Evolutionary conservation across 2,329 filamentous ascomycete genomes (phyloP), one percentile per base, ranked within the genome.

Genomic region (Cryphonectria naterciae): DNA sequence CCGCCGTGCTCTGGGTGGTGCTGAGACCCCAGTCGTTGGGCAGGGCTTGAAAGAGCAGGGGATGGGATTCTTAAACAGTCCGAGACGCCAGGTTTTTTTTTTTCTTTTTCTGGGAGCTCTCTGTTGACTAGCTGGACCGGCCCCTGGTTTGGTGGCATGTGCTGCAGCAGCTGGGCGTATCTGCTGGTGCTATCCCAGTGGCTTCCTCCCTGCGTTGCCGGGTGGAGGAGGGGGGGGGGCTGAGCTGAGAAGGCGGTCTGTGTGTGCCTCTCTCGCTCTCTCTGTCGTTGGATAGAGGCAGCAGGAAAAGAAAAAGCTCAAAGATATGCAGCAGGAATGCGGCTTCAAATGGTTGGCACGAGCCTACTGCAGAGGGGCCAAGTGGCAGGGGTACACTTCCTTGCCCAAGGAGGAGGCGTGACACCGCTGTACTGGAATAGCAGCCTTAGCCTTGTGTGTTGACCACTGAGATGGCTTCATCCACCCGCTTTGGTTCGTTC

Each of bases 311-410:
- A 70, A 60, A 54, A 69, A 19, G 43, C 17, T 6, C 7, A 5
- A 5, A 49, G 46, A 49, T 49, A 49, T 49, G 63, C 66, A 73
- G 69, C 71, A 71, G 71, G 62, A 73, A 72, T 70, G 70, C 72
- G 65, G 68, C 68, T 65, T 69, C 68, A 70, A 67, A 72, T 72
- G 70, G 70, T 71, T 70, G 72, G 70, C 70, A 69, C 64, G 70
- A 69, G 70, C 73, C 62, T 73, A 69, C 67, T 68, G 69, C 71
- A 71, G 63, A 32, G 32, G 68, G 61, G 65, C 70, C 68, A 65
- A 69, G 70, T 68, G 70, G 70, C 68, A 73, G 65, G 66, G 70
- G 58, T 70, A 63, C 66, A 68, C 60, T 61, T 68, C 71, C 56
- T 63, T 69, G 63, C 43, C 61, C 52, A 63, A 62, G 62, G 64